Evolutionary conservation across 1,284 basidiomycete genomes (phyloP).

Genomic region (Mycena sp.): DNA sequence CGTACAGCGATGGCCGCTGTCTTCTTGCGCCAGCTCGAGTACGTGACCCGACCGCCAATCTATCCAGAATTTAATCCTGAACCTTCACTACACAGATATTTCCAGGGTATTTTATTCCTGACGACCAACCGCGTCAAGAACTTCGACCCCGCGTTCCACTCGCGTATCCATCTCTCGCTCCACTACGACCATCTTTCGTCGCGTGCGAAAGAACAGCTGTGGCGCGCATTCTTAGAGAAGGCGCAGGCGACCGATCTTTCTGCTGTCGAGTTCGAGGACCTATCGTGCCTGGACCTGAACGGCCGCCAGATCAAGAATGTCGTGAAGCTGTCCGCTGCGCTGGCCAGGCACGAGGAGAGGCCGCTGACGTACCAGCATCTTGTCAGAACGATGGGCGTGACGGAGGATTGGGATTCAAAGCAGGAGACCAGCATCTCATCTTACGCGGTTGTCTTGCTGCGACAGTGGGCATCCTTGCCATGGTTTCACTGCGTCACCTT

Average conservation of each 20-base stretch:
- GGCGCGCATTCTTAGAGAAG: slow-evolving; percentile 6
- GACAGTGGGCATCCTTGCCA: too few relatives aligned
- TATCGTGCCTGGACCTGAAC: slow-evolving; percentile 60
- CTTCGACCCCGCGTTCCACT: slow-evolving; percentile 45
- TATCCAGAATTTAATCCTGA: background rate
- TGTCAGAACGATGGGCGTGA: background rate
- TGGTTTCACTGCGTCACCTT: too few relatives aligned
- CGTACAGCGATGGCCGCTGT: slow-evolving; percentile 50
- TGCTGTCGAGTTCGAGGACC: slow-evolving; percentile 48
- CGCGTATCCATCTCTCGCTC: background rate
- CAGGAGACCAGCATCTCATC: too few relatives aligned
- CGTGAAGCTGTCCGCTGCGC: slow-evolving; percentile 62
- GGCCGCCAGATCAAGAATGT: slow-evolving; percentile 73
- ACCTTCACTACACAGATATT: slow-evolving; percentile 38
- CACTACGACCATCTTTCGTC: background rate
- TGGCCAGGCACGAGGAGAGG: slow-evolving; percentile 43
- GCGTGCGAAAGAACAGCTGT: background rate
- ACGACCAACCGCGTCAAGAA: slow-evolving; percentile 47
- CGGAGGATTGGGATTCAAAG: too few relatives aligned
- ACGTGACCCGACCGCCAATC: background rate
- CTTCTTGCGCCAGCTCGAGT: slow-evolving; percentile 46
- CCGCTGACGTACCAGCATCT: background rate
- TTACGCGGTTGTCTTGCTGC: too few relatives aligned
- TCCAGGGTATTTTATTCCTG: slow-evolving; percentile 48
- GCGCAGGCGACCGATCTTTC: slow-evolving; percentile 42